Base-by-base conservation (phyloP, 768 basidiomycete species). In the Rhodotorula paludigena region DNA sequence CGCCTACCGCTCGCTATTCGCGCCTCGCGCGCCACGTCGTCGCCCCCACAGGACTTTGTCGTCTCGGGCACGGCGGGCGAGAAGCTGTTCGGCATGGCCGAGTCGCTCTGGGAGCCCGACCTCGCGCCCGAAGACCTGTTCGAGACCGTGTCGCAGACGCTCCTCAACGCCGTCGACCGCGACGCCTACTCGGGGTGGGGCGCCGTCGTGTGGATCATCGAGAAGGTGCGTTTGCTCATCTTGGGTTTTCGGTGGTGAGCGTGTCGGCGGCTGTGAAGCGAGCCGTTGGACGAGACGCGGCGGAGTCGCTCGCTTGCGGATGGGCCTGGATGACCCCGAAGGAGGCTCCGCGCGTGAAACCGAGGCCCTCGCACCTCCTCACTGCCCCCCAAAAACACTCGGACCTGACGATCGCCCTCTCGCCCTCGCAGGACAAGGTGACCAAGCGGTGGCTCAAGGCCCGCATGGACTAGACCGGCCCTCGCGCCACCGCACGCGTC, bases 151-250 rank as follows among this genome's bases (percentile, higher is more conserved):
- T 92, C 90, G 36, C 96, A 99, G 79, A 93, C 92, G 12, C 79
- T 99, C 67, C 79, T 98, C 79, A 98, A 93, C 75, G 75, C 92
- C 10, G 87, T 97, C 41, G 96, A 99, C 77, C 84, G 96, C 54
- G 96, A 98, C 79, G 92, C 94, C 30, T 90, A 85, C 78, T 96
- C 92, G 61, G 96, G 96, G 66, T 97, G 92, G 92, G 96, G 96
- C 49, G 91, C 87, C 44, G 80, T 96, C 61, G 96, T 99, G 45
- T 89, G 97, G 82, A 82, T 99, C 63, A 89, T 99, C 12, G 75
- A 76, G 61, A 72, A 70, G 68, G 75, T 72, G 39, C 35, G 64
- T 49, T 10, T 42, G 5, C 45, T 10, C 30, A 16, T 28, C 30
- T 5, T 35, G 18, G 32, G 20, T 21, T 15, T 32, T 25, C n/a